Percentiles rank a stretch among this genome's conserved stretches.
These are phyloP conservation scores for Gossypium mustelinum DNA, from an alignment of 345 rosid genomes.

Conservation along the genomic window DNA sequence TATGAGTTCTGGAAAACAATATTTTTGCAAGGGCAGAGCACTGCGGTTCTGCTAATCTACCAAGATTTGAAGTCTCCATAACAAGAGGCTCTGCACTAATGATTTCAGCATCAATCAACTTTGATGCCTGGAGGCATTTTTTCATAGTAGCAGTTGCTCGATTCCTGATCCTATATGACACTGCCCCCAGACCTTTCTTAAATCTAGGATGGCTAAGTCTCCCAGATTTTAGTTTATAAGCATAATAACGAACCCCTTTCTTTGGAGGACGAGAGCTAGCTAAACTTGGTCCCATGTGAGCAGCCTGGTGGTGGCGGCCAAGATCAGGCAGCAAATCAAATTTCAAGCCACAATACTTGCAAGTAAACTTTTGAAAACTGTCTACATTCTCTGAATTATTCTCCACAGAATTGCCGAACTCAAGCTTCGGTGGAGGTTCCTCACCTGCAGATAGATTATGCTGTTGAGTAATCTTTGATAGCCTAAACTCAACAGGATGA, in stretches of 20 bases:
- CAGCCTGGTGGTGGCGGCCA: conserved; percentile 99
- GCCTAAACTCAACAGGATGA: conserved; percentile 59
- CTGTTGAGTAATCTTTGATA: conserved; percentile 36
- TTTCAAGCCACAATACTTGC: conserved; percentile 89
- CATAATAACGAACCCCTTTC: conserved; percentile 64
- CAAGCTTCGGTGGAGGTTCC: conserved; percentile 37
- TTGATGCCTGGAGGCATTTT: conserved; percentile 70
- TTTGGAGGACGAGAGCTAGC: conserved; percentile 55
- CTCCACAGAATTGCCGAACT: conserved; percentile 34
- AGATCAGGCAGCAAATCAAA: conserved; percentile 96
- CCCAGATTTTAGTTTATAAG: conserved; percentile 83
- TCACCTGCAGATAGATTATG: conserved; percentile 21
- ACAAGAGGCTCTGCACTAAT: conserved; percentile 34
- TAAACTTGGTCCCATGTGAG: conserved; percentile 74
- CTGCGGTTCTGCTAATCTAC: conserved; percentile 54
- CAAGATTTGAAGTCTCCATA: conserved; percentile 35
- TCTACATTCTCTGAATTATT: conserved; percentile 44
- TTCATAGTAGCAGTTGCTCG: conserved; percentile 58
- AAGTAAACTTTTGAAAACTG: conserved; percentile 50
- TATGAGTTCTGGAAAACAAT: conserved; percentile 60
- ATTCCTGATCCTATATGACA: conserved; percentile 71
- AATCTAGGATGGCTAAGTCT: conserved; percentile 83
- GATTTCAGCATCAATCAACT: conserved; percentile 36
- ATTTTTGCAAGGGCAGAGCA: conserved; percentile 66
- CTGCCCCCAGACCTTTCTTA: conserved; percentile 80